Evolutionary conservation across 164 flowering plant species (phyloP).

Genomic region (Aristolochia contorta): DNA sequence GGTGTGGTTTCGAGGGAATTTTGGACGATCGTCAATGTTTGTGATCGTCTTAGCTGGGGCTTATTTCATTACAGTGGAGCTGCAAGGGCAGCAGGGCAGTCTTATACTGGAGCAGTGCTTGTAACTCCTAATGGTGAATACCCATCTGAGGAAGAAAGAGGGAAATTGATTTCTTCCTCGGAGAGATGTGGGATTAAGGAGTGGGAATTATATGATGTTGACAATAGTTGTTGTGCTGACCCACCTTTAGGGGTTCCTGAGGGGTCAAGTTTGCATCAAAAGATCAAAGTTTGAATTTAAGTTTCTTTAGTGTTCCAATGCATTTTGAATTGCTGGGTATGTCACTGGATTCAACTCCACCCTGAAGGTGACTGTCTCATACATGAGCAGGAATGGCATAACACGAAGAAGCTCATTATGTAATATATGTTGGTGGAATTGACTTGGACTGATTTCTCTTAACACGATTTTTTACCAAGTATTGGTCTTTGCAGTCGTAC

Average conservation of each 20-base stretch:
- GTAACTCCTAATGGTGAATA: constrained; percentile 71
- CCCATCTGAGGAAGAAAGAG: constrained; percentile 35
- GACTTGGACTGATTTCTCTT: no score
- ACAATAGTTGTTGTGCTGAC: constrained; percentile 47
- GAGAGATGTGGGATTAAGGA: constrained; percentile 71
- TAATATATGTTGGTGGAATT: no score
- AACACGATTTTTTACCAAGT: no score
- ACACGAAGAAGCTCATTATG: no score
- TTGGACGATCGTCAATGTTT: constrained; percentile 87
- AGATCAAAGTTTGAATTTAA: constrained; percentile 8
- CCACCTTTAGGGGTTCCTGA: constrained; percentile 30
- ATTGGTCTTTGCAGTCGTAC: no score
- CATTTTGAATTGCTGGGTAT: no score
- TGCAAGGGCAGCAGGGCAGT: constrained; percentile 85
- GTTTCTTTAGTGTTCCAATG: no score
- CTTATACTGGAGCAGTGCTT: constrained; percentile 93
- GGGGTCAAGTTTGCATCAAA: constrained; percentile 25
- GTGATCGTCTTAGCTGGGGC: constrained; percentile 86
- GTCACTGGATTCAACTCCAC: no score
- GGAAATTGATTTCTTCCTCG: constrained; percentile 40
- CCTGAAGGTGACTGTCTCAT: no score
- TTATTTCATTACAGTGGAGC: constrained; percentile 90
- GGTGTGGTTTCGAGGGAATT: constrained; percentile 94
- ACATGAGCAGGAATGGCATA: no score
- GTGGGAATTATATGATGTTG: constrained; percentile 78